Evolutionary conservation across 208 protist species (phyloP), one percentile per base, ranked within the genome.

Genomic region (Trypanosoma boissoni): DNA sequence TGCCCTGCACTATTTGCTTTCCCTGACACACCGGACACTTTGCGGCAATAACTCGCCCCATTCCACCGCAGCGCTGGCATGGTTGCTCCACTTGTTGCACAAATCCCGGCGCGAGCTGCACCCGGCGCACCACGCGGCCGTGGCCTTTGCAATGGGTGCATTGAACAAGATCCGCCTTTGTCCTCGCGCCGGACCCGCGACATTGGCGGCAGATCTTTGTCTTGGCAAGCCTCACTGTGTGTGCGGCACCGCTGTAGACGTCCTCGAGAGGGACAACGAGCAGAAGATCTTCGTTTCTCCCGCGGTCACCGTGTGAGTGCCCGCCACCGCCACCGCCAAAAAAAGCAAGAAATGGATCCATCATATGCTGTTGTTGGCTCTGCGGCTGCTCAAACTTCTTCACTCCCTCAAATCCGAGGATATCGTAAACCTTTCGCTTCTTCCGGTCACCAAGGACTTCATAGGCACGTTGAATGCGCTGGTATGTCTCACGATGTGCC

Each of bases 211-310:
- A 83, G 55, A 96, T 63, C 71, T 96, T 92, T n/a, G 72, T 80
- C 9, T 92, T 66, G n/a, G 69, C 39, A 44, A 97, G 64, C 44
- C 76, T 72, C 8, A 97, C 62, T 27, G 92, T 93, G 45, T 82
- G 73, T 4, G 88, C 85, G 2, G 85, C 56, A 49, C 95, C 94
- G 16, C 82, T 94, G 77, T 97, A 98, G 21, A 98, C 41, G 64
- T 98, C 91, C 57, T 96, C 94, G 8, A 98, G 76, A 5, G 72
- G 76, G 27, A 97, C 88, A 5, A 80, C 39, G 18, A 98, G 42
- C 7, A 76, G 52, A 42, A 94, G 60, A 18, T 88, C 65, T 46
- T 94, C 58, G 59, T 90, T 71, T 36, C 86, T 70, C 23, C 88
- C 91, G 29, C 88, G 92, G 23, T 72, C 37, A 8, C 44, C 26